Evolutionary conservation across 176 grass and related monocot genomes (phyloP).

Genomic region (Zizania latifolia): DNA sequence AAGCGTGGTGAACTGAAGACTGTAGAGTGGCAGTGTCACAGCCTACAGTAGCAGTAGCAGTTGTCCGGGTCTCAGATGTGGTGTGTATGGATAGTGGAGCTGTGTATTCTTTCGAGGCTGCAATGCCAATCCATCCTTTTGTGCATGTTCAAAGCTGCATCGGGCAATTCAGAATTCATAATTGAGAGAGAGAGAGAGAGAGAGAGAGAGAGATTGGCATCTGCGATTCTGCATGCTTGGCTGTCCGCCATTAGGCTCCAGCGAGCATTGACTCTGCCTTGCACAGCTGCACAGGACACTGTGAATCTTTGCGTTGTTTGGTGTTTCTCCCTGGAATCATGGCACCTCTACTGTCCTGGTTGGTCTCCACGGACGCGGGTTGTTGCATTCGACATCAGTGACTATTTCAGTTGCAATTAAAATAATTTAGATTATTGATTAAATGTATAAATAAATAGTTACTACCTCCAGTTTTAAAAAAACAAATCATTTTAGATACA

Average conservation of each 20-base stretch:
- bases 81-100: background rate
- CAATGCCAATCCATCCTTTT: background rate
- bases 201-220: background rate
- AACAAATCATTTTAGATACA: no score
- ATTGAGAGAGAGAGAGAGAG: background rate
- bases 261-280: background rate
- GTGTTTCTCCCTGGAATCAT: background rate
- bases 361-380: background rate
- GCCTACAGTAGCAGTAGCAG: background rate
- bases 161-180: background rate
- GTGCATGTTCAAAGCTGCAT: slow-evolving; percentile 12
- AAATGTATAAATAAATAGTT: no score
- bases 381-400: background rate
- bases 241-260: background rate
- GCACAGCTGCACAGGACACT: background rate
- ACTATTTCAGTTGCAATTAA: no score
- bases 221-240: background rate
- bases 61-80: no score
- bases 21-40: background rate
- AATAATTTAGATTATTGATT: no score
- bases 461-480: no score
- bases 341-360: background rate
- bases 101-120: background rate
- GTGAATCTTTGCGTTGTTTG: background rate
- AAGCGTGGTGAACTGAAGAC: no score